Conservation (phyloP, 176 grass and related monocot species). For the Metroxylon sagu region DNA sequence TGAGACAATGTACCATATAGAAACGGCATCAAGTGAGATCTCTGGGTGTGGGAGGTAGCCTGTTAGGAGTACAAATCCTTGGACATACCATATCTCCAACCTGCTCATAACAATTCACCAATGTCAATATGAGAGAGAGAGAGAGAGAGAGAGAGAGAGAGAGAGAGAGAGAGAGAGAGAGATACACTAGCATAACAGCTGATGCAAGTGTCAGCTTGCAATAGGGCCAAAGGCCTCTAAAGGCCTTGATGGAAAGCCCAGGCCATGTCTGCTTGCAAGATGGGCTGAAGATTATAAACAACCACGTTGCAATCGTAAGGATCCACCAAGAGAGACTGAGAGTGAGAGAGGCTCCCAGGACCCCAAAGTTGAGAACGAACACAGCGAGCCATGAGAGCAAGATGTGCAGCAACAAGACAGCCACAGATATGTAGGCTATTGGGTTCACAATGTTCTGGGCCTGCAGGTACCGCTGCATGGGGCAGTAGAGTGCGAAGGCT, state of each 20-base stretch:
- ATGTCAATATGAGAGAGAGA: neutral
- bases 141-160: neutral
- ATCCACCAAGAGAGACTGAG: conserved; percentile 22
- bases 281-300: conserved; percentile 16
- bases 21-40: conserved; percentile 63
- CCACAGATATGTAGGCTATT: conserved; percentile 20
- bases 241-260: conserved; percentile 23
- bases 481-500: conserved; percentile 67
- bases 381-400: conserved; percentile 19
- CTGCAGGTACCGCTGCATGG: conserved; percentile 77
- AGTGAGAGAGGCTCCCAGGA: conserved; percentile 18
- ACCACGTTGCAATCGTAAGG: conserved; percentile 5
- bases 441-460: conserved; percentile 62
- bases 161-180: neutral
- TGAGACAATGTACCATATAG: conserved; percentile 42
- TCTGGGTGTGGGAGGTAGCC: conserved; percentile 66
- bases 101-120: conserved; percentile 24
- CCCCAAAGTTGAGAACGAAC: conserved; percentile 16
- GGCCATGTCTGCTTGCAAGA: conserved; percentile 23
- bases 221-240: conserved; percentile 27
- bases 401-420: conserved; percentile 18
- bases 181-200: conserved; percentile 44
- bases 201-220: conserved; percentile 57
- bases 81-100: conserved; percentile 81
- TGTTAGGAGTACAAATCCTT: conserved; percentile 74